Evolutionary conservation across 805 yeast species (phyloP).

Genomic region (Barnettozyma sucrosica): DNA sequence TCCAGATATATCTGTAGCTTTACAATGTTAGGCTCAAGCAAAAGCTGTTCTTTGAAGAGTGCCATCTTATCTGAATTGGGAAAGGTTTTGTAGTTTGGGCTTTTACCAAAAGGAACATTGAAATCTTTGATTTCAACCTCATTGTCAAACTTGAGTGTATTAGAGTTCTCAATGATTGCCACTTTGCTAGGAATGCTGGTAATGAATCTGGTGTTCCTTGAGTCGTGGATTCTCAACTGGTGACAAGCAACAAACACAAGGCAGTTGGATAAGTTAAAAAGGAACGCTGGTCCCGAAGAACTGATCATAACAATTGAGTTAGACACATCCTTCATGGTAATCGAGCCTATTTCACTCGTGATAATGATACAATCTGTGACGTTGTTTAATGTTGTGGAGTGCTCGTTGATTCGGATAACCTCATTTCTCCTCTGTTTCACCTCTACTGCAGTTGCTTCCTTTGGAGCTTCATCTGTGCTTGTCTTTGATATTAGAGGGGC

Average conservation of each 20-base stretch:
- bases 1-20: not conserved
- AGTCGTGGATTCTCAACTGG: conserved; percentile 22
- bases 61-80: not conserved
- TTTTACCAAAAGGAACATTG: conserved; percentile 20
- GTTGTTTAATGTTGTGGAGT: conserved; percentile 6
- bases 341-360: conserved; percentile 6
- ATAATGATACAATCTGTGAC: conserved; percentile 11
- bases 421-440: not conserved
- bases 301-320: conserved; percentile 12
- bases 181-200: conserved; percentile 9
- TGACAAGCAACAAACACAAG: conserved; percentile 16
- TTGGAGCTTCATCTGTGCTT: not conserved
- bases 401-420: not conserved
- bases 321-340: conserved; percentile 10
- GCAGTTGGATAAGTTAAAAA: conserved; percentile 10
- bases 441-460: not conserved
- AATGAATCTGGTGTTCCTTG: conserved; percentile 4
- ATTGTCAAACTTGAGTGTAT: conserved; percentile 9
- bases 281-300: conserved; percentile 17
- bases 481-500: not conserved
- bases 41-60: not conserved
- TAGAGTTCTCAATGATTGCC: conserved; percentile 21
- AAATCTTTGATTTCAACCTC: conserved; percentile 20
- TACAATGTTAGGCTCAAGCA: not conserved
- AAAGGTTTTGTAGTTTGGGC: conserved; percentile 10